phyloP scores from a whole-genome alignment of 306 rosid species.

The Corylus avellana region DNA sequence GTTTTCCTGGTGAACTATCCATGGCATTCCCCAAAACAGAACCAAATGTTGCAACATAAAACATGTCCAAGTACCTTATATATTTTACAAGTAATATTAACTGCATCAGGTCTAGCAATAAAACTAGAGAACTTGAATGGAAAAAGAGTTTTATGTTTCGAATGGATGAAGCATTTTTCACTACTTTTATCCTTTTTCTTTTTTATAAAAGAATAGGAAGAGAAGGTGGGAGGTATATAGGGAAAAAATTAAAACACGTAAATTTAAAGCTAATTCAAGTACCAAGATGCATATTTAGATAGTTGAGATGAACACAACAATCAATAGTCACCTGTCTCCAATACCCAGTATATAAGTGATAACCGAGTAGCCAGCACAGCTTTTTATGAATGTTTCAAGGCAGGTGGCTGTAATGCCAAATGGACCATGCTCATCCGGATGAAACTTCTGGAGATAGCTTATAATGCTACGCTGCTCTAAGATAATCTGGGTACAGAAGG shows the following conservation, averaged over 20 bases:
- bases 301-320: neutral
- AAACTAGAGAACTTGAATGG: neutral
- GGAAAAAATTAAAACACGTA: neutral
- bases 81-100: neutral
- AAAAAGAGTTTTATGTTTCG: neutral
- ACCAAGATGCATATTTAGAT: neutral
- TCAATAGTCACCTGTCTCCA: conserved; percentile 85
- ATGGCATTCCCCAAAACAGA: conserved; percentile 8
- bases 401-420: conserved; percentile 92
- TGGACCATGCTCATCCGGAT: conserved; percentile 96
- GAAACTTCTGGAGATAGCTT: conserved; percentile 94
- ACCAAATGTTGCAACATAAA: neutral
- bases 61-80: neutral
- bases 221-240: neutral
- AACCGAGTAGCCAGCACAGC: conserved; percentile 99
- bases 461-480: conserved; percentile 92
- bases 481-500: conserved; percentile 61
- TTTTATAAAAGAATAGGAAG: neutral
- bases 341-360: conserved; percentile 97
- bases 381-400: conserved; percentile 95
- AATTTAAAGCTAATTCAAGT: conserved; percentile 1
- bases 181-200: neutral
- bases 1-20: conserved; percentile 15
- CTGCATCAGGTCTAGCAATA: neutral
- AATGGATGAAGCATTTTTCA: neutral